Conservation (phyloP, 1,284 basidiomycete genomes). For the Cystobasidium sp. region DNA sequence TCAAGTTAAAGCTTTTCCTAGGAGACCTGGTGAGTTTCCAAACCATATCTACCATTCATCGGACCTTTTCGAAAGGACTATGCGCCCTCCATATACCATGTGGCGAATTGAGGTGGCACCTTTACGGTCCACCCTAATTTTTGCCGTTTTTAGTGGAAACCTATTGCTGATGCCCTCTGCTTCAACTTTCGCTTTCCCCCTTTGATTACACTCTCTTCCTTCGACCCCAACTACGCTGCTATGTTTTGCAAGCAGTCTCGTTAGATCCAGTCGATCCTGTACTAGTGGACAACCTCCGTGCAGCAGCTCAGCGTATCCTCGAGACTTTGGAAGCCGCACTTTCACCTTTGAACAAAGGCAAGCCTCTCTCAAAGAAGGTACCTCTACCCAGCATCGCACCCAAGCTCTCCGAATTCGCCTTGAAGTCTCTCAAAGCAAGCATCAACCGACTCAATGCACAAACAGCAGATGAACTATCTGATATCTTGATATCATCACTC, state of each 20-base stretch:
- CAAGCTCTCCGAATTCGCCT: slow-evolving; percentile 23
- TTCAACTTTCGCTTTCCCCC: no score
- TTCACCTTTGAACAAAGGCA: slow-evolving; percentile 3
- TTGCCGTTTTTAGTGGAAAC: no score
- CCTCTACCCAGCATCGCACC: slow-evolving; percentile 23
- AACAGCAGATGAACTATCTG: slow-evolving; percentile 37
- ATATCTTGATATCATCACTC: slow-evolving; percentile 36
- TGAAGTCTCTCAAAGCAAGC: slow-evolving; percentile 21
- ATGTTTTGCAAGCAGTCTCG: not conserved
- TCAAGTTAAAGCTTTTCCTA: slow-evolving; percentile 26
- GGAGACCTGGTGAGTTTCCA: slow-evolving; percentile 20
- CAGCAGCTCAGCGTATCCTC: slow-evolving; percentile 7
- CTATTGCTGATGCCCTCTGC: no score
- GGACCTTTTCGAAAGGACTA: no score
- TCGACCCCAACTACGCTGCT: not conserved
- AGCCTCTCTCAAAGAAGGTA: not conserved
- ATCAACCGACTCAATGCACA: not conserved
- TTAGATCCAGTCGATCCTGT: slow-evolving; percentile 18
- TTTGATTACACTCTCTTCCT: not conserved
- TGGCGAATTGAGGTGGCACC: no score
- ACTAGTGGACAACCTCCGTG: not conserved
- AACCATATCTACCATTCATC: no score
- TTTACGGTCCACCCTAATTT: no score
- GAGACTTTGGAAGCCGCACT: slow-evolving; percentile 11
- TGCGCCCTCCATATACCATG: no score